Base-by-base conservation (phyloP, 768 basidiomycete genomes). In the Lactarius vividus region DNA sequence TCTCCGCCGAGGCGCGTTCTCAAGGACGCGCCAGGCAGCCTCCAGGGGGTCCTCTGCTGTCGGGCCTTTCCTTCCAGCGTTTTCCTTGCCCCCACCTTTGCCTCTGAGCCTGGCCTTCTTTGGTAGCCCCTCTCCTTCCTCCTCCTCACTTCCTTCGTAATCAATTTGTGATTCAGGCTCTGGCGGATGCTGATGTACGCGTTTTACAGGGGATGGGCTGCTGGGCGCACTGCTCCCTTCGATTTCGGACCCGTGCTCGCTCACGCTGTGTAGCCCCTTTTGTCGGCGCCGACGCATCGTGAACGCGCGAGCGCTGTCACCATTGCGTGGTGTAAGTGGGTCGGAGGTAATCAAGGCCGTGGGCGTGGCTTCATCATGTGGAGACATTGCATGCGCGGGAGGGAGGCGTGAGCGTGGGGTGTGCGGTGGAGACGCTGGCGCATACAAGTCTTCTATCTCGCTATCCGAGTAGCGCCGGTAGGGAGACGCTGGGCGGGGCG, bases 51-150 rank as follows among this genome's bases (percentile, higher is more conserved):
- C 61, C 26, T 63, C 67, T 4, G 13, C 23, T 4, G 26, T 46
- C 49, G 42, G 44, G 20, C 80, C 73, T 84, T 87, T 64, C 70
- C 68, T 57, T 63, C 68, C 62, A 63, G 57, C 64, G 62, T 70
- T 71, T 68, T 63, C 73, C 67, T 72, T 74, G 57, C 73, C 71
- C 40, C 57, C 57, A 16, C 59, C 68, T 42, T 62, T 65, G 13
- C 40, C 61, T 54, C 72, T 71, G 23, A 57, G 35, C 46, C 67
- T 72, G 54, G 69, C 65, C 23, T 65, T 73, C 67, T 80, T 79
- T 60, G 75, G 73, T 67, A 76, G 78, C 70, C 73, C 72, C 59
- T 73, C 75, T 52, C 72, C 74, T 70, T 73, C 65, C 69, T 73
- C 33, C 33, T 33, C 66, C 39, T 70, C 65, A 63, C 74, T 71